These are phyloP conservation scores for Petasospora fabianii DNA, from an alignment of 1,139 yeast genomes.

Conservation along the genomic window DNA sequence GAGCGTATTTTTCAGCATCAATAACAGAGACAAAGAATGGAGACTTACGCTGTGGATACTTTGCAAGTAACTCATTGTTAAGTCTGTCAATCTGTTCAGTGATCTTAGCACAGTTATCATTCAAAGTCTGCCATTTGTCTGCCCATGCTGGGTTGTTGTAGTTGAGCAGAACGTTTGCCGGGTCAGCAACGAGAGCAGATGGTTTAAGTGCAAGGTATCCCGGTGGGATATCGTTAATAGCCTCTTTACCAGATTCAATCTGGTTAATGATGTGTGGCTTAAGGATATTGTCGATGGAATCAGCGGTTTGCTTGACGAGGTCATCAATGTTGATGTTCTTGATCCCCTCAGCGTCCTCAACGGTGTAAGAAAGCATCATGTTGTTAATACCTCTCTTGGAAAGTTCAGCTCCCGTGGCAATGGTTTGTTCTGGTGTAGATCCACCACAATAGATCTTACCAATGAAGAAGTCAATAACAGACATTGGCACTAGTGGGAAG, in stretches of 20 bases:
- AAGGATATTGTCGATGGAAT: conserved; percentile 65
- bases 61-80: conserved; percentile 42
- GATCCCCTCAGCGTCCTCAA: conserved; percentile 85
- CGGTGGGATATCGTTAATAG: conserved; percentile 65
- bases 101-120: conserved; percentile 59
- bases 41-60: conserved; percentile 65
- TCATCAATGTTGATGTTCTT: conserved; percentile 58
- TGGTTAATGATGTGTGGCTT: conserved; percentile 63
- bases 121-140: conserved; percentile 54
- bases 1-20: conserved; percentile 88
- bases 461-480: conserved; percentile 65
- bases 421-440: conserved; percentile 66
- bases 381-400: conserved; percentile 76
- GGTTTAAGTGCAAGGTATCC: conserved; percentile 92
- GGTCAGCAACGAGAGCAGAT: conserved; percentile 78
- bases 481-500: conserved; percentile 76
- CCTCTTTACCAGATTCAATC: conserved; percentile 41
- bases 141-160: conserved; percentile 52
- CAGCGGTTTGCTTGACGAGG: conserved; percentile 63
- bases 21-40: conserved; percentile 85
- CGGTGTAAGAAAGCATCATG: conserved; percentile 91
- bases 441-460: conserved; percentile 93
- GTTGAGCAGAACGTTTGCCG: conserved; percentile 68
- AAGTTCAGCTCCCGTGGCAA: conserved; percentile 63
- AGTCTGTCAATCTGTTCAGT: conserved; percentile 54